These are phyloP conservation scores for Phlyctochytrium arcticum DNA, from an alignment of 192 early-diverging fungal genomes.

Conservation along the genomic window DNA sequence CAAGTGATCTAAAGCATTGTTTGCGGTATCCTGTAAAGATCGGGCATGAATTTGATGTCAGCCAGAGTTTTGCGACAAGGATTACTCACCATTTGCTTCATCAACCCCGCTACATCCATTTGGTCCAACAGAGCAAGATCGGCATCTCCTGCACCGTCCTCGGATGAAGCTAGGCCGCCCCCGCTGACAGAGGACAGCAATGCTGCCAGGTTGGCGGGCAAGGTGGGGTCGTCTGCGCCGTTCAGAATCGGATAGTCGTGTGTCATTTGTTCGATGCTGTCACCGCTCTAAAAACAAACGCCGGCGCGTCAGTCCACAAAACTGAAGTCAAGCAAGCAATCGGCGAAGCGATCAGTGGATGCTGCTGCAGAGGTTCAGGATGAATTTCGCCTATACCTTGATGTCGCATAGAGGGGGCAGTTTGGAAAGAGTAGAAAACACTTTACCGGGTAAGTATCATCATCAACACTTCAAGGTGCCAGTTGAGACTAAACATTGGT, in stretches of 20 bases:
- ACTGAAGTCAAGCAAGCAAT: too few relatives aligned
- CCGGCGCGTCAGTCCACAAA: too few relatives aligned
- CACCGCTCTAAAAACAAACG: too few relatives aligned
- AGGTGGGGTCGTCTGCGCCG: not conserved
- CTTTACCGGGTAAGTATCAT: constrained; percentile 22
- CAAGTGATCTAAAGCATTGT: constrained; percentile 6
- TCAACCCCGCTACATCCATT: constrained; percentile 9
- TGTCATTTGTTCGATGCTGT: too few relatives aligned
- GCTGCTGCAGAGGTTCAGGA: too few relatives aligned
- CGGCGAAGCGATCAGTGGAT: too few relatives aligned
- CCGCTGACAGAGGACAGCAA: not conserved
- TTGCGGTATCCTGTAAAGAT: constrained; percentile 9
- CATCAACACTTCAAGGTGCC: not conserved
- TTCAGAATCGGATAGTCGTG: too few relatives aligned
- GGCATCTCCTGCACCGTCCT: too few relatives aligned
- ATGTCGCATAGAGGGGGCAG: constrained; percentile 49
- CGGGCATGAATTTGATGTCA: not conserved
- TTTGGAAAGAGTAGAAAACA: constrained; percentile 47
- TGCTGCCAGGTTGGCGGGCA: not conserved
- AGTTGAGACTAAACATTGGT: not conserved
- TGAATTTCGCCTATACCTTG: constrained; percentile 23
- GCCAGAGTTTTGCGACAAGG: not conserved
- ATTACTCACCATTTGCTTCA: constrained; percentile 15
- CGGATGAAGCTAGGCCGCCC: not conserved
- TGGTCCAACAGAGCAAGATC: not conserved